These are phyloP conservation scores for Skeletonema potamos DNA, from an alignment of 108 stramenopile species.

Conservation along the genomic window DNA sequence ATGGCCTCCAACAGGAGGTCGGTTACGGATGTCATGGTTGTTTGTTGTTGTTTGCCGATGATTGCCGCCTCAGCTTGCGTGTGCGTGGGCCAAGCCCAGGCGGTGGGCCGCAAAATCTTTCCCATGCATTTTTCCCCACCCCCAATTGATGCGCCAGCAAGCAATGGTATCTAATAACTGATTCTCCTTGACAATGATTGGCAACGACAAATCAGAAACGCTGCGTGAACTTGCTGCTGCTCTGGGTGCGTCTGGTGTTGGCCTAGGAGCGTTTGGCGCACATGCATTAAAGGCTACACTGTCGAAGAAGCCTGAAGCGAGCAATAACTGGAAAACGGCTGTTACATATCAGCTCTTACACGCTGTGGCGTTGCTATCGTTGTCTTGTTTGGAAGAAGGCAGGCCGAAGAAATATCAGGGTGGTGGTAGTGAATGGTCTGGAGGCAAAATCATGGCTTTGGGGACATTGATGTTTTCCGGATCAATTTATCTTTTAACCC, in stretches of 20 bases:
- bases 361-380: conserved; percentile 71
- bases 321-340: conserved; percentile 79
- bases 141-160: too few relatives aligned
- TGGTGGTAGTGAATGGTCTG: conserved; percentile 13
- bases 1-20: conserved; percentile 34
- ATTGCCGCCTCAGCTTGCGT: too few relatives aligned
- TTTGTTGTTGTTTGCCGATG: neutral
- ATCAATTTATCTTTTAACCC: conserved; percentile 65
- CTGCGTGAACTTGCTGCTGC: conserved; percentile 53
- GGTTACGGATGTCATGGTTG: conserved; percentile 13
- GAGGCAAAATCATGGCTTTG: conserved; percentile 70
- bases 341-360: conserved; percentile 82
- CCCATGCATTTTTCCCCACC: too few relatives aligned
- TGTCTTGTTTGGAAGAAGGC: conserved; percentile 47
- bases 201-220: conserved; percentile 33
- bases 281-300: conserved; percentile 70
- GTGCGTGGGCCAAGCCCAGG: too few relatives aligned
- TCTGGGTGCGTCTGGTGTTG: conserved; percentile 73
- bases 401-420: neutral
- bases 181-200: conserved; percentile 7
- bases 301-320: conserved; percentile 39
- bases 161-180: too few relatives aligned
- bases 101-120: too few relatives aligned
- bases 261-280: conserved; percentile 74
- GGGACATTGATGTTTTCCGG: conserved; percentile 81